Conservation (phyloP, 2,329 filamentous ascomycete species). For the Periconia macrospinosa region DNA sequence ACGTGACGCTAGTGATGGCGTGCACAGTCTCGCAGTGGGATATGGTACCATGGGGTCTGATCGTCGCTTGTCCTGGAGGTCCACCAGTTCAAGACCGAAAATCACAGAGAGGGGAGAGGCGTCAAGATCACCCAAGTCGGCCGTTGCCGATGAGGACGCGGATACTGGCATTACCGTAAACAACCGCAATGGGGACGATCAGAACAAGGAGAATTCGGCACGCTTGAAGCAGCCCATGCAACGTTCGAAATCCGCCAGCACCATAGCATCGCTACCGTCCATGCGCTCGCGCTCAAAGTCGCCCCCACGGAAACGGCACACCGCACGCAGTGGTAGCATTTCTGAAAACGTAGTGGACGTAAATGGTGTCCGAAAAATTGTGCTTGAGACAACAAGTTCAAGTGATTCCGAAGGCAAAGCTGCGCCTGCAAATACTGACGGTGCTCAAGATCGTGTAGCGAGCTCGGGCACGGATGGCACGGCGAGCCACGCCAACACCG, state of each 20-base stretch:
- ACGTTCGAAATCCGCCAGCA: slow-evolving; percentile 32
- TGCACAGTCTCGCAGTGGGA: slow-evolving; percentile 58
- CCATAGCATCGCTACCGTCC: slow-evolving; percentile 35
- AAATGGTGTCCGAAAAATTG: slow-evolving; percentile 73
- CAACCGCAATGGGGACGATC: slow-evolving; percentile 8
- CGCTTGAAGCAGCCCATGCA: slow-evolving; percentile 1
- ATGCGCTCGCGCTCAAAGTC: slow-evolving; percentile 23
- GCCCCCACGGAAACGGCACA: slow-evolving; percentile 45
- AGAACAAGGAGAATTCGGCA: slow-evolving; percentile 1
- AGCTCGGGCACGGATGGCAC: slow-evolving; percentile 6
- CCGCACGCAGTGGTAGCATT: slow-evolving; percentile 73
- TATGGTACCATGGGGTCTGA: slow-evolving; percentile 47
- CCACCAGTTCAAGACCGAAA: slow-evolving; percentile 18
- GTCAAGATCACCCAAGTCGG: slow-evolving; percentile 26
- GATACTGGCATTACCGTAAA: slow-evolving; percentile 22
- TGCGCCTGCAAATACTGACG: slow-evolving; percentile 19
- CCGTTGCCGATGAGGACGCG: slow-evolving; percentile 11
- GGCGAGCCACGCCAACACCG: slow-evolving; percentile 9
- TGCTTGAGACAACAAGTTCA: slow-evolving; percentile 69
- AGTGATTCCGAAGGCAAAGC: slow-evolving; percentile 45
- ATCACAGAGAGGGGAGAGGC: slow-evolving; percentile 16
- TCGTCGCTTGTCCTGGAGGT: slow-evolving; percentile 31
- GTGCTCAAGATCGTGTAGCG: slow-evolving; percentile 16
- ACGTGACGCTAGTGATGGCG: slow-evolving; percentile 65
- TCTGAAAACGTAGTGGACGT: slow-evolving; percentile 77